Evolutionary conservation across 2,329 filamentous ascomycete species (phyloP), one percentile per base, ranked within the genome.

Genomic region (Claviceps quebecensis): DNA sequence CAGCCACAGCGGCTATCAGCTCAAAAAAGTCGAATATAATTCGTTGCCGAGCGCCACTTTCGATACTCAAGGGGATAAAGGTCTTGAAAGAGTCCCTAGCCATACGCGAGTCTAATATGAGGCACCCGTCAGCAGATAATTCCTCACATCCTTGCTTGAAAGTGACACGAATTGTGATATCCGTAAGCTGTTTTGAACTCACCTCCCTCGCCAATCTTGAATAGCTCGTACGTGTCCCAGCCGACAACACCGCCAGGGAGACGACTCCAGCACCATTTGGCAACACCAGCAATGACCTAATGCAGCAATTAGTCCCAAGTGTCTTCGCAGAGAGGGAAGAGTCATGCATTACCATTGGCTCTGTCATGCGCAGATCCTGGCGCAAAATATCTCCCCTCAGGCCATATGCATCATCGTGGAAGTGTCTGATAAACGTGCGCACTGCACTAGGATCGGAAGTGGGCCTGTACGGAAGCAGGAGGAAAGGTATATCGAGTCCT

Each of bases 261-360:
- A 69, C 93, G 81, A 65, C 87, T 90, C 93, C 93, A 98, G 68
- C 91, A 97, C 93, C 93, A 98, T 73, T 97, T 98, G 57, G 93
- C 76, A 43, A 96, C 89, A 60, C 90, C 93, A 57, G 89, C 90
- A 50, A 98, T 78, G 52, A 95, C 89, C 88, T 95, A 40, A 22
- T 6, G 4, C 9, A 38, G 19, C 11, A n/a, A n/a, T 53, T 19
- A 52, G 50, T 22, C 38, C 11, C 17, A n/a, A 47, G n/a, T 13
- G 9, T 47, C 6, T 3, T 7, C 17, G n/a, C 14, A 13, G 19
- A 41, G 47, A 34, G 4, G 2, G 4, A 14, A 19, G 22, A n/a
- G 16, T 38, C 37, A n/a, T 19, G 14, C 61, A 80, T 58, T 75
- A 96, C 91, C 84, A 95, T 88, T 53, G 91, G 89, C 68, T 96